These are phyloP conservation scores for Hura crepitans DNA, from an alignment of 441 rosid genomes.

Conservation along the genomic window DNA sequence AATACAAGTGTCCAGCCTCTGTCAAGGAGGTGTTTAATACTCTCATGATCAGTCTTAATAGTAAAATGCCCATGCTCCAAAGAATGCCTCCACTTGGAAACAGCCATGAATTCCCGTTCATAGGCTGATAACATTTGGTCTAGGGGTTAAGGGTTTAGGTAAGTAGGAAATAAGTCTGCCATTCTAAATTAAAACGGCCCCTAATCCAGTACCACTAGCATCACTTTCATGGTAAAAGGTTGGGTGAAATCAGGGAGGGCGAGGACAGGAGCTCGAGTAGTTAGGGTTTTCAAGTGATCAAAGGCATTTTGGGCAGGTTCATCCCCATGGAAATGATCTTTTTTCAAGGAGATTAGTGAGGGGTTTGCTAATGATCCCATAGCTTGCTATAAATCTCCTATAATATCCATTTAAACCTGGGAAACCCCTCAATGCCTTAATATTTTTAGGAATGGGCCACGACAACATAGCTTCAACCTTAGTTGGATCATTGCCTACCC, in stretches of 20 bases:
- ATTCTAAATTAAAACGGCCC: background rate
- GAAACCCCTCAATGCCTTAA: background rate
- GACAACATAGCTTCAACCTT: background rate
- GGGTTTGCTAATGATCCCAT: no score
- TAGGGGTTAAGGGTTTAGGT: background rate
- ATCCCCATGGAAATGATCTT: background rate
- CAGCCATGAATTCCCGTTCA: background rate
- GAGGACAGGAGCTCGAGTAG: background rate
- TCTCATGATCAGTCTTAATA: background rate
- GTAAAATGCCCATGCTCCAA: background rate
- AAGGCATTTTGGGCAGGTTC: background rate
- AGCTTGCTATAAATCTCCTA: no score
- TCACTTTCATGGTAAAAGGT: background rate
- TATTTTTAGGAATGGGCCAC: background rate
- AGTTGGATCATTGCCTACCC: background rate
- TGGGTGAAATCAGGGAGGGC: background rate
- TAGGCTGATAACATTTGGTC: background rate
- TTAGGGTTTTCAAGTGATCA: background rate
- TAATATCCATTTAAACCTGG: no score
- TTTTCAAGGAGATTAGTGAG: background rate
- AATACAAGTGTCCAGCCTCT: background rate
- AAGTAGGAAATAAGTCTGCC: background rate
- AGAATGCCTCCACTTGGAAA: background rate
- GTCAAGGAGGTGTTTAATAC: background rate
- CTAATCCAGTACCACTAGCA: background rate